These are phyloP conservation scores for Ceratocystiopsis brevicomis DNA, from an alignment of 2,329 filamentous ascomycete species.

Conservation along the genomic window DNA sequence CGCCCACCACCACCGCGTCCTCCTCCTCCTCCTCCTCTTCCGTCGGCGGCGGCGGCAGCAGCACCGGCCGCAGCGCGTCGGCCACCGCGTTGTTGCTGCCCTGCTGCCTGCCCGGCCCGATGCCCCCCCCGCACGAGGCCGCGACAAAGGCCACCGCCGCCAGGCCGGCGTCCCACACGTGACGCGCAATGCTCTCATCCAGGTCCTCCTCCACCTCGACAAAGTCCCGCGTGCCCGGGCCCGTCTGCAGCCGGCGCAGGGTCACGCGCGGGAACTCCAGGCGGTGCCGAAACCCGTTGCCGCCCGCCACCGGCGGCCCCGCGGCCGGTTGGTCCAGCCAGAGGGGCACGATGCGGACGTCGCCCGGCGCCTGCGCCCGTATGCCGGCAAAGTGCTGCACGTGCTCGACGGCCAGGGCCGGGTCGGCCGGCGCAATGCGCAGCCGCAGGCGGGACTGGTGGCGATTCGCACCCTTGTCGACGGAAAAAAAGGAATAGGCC, in stretches of 20 bases:
- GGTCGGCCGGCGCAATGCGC: slow-evolving; percentile 11
- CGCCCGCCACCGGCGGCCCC: neutral
- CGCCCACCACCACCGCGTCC: too few species aligned
- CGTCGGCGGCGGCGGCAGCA: slow-evolving; percentile 11
- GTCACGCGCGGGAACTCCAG: slow-evolving; percentile 10
- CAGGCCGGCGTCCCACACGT: slow-evolving; percentile 40
- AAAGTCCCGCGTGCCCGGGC: slow-evolving; percentile 6
- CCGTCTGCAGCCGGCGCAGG: slow-evolving; percentile 15
- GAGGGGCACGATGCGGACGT: slow-evolving; percentile 22
- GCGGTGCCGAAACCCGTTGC: neutral
- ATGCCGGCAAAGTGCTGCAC: slow-evolving; percentile 10
- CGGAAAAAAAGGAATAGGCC: neutral
- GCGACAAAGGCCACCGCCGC: slow-evolving; percentile 22
- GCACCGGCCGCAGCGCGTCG: slow-evolving; percentile 11
- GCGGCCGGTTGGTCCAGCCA: slow-evolving; percentile 17
- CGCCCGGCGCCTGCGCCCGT: slow-evolving; percentile 12
- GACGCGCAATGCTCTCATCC: slow-evolving; percentile 39
- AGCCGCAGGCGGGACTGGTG: slow-evolving; percentile 3
- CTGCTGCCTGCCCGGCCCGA: neutral
- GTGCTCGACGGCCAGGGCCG: slow-evolving; percentile 8
- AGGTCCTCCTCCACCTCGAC: slow-evolving; percentile 35
- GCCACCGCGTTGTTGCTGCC: slow-evolving; percentile 8
- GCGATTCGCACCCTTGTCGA: too few species aligned
- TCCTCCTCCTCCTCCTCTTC: slow-evolving; percentile 1
- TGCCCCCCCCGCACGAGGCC: slow-evolving; percentile 10